Evolutionary conservation across 257 asterid genomes (phyloP), one percentile per base, ranked within the genome.

Genomic region (Vinca minor): DNA sequence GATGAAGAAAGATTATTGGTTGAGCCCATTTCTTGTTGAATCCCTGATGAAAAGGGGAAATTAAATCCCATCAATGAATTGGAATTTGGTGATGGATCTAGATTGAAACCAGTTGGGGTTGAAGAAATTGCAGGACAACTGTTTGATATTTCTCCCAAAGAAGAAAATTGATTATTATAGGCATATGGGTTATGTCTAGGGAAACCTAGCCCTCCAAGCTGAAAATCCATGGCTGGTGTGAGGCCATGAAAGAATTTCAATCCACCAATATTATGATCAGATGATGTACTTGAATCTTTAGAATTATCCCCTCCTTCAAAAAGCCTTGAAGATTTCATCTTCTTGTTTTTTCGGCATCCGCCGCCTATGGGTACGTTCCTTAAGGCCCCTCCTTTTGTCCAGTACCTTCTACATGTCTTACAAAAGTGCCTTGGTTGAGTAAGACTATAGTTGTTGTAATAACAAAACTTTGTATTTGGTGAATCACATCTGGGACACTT

Each of bases 401-500:
- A 91, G 78, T 91, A 91, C 85, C 96, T 67, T 20, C 96, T 67
- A 32, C 98, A 89, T 0, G 98, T 89, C 87, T 89, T 92, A 79
- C 98, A 92, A 74, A 92, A 92, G 64, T 92, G 96, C 70, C 98
- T 73, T 0, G 98, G 96, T 78, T 92, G 98, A 0, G 96, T 65
- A 53, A 92, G 88, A 79, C 93, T 86, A 72, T 91, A 91, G 44
- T 91, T 91, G 83, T 91, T 91, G 84, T 84, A 91, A 84, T 91
- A 91, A 73, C 98, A 91, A 49, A 91, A 91, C 68, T 91, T 91
- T 31, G 98, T 92, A 79, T 92, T 92, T 1, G 85, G 82, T 0
- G 98, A 92, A 61, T 92, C 96, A 17, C 98, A 92, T 64, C 98
- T 74, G 0, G 96, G 98, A 82, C 98, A 92, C 71, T 82, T 84